A percentile compares a stretch with the other conserved stretches of the same genome.
These are phyloP conservation scores for Entomortierella beljakovae DNA, from an alignment of 192 early-diverging fungal genomes.

Conservation along the genomic window DNA sequence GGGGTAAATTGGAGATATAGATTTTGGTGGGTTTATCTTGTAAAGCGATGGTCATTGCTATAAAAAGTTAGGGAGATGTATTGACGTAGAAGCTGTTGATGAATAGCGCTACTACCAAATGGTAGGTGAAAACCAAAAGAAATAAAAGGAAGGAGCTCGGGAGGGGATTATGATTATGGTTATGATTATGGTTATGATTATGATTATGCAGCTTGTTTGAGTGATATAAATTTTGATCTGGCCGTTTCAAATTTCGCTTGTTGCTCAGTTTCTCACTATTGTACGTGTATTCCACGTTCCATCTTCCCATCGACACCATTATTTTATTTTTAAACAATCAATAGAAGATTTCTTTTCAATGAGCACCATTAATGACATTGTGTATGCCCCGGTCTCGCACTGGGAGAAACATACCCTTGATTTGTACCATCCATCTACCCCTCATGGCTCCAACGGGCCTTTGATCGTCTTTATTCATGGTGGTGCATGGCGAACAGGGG, in stretches of 20 bases:
- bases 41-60: no score
- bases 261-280: background rate
- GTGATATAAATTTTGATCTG: conserved; percentile 12
- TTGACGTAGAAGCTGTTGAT: no score
- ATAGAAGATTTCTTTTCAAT: background rate
- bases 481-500: conserved; percentile 87
- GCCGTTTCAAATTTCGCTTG: background rate
- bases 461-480: conserved; percentile 84
- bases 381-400: conserved; percentile 40
- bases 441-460: conserved; percentile 32
- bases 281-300: conserved; percentile 22
- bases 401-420: conserved; percentile 69
- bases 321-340: background rate
- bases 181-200: background rate
- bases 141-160: no score
- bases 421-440: conserved; percentile 63
- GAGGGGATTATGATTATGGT: no score
- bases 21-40: no score
- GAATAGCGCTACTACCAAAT: no score
- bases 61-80: no score
- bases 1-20: no score
- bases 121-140: no score
- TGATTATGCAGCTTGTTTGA: background rate
- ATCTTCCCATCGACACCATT: conserved; percentile 15
- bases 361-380: conserved; percentile 20